A percentile compares a stretch with the other conserved stretches of the same genome.
These are phyloP conservation scores for Penicillium pancosmium DNA, from an alignment of 495 filamentous ascomycete genomes.

Conservation along the genomic window DNA sequence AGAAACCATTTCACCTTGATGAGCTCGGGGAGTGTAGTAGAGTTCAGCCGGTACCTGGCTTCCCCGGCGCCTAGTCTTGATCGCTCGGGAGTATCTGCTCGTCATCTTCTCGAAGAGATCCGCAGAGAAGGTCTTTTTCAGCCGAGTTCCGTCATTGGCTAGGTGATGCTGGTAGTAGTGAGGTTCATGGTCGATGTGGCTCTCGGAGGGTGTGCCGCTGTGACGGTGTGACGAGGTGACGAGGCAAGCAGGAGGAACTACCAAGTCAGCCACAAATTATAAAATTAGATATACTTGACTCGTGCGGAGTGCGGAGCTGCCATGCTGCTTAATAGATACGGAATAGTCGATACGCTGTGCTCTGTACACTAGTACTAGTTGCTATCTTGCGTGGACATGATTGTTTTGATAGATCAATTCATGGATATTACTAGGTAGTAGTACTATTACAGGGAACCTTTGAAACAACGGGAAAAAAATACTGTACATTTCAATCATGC, in stretches of 20 bases:
- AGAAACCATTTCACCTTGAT: not conserved
- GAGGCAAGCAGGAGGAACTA: not conserved
- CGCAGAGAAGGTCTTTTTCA: not conserved
- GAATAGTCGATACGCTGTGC: no score
- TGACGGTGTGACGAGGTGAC: slow-evolving; percentile 2
- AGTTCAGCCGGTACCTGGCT: not conserved
- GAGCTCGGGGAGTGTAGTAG: not conserved
- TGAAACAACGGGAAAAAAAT: no score
- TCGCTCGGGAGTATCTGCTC: not conserved
- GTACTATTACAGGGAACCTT: no score
- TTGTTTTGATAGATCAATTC: no score
- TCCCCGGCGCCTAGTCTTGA: not conserved
- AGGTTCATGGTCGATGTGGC: not conserved
- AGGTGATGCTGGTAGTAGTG: not conserved
- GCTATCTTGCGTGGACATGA: no score
- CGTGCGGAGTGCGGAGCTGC: no score
- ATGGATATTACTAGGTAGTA: no score
- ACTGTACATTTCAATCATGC: no score
- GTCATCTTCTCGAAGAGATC: slow-evolving; percentile 2
- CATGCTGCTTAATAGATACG: no score
- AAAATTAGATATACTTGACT: no score
- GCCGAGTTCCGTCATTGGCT: not conserved
- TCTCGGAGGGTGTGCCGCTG: not conserved
- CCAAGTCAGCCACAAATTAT: no score
- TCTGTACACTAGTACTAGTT: no score